Evolutionary conservation across 768 basidiomycete genomes (phyloP), one percentile per base, ranked within the genome.

Genomic region (Phylloporus sp.): DNA sequence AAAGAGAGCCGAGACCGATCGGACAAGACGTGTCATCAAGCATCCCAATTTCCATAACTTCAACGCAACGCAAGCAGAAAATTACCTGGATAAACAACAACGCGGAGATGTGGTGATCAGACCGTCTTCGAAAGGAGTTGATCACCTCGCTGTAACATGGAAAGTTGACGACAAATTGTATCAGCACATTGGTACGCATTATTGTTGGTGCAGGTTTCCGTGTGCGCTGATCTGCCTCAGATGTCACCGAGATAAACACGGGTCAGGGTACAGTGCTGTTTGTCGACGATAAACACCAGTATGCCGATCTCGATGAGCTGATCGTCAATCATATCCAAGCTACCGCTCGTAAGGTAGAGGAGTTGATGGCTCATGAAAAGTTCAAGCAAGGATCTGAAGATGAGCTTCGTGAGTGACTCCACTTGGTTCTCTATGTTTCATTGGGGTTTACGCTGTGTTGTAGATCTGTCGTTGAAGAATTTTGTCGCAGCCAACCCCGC

Each of bases 1-100:
- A 70, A 94, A 91, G 71, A 75, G 89, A 38, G 82, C 88, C 2
- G 86, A 91, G 59, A 84, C 81, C 9, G 86, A 89, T 56, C 77
- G 79, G 50, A 79, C 82, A 28, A 80, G 90, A 49, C 76, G 95
- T 21, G 82, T 95, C 43, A 90, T 99, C 71, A 92, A 97, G 64
- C 96, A 99, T 65, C 96, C 95, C 3, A 93, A 95, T 66, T 99
- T 97, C 79, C 89, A 94, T 63, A 91, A 96, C 60, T 84, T 95
- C 74, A 94, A 90, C 54, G 82, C 89, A 7, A 71, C 77, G 13
- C 86, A 96, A 55, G 94, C 96, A 2, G 96, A 98, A 68, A 76
- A 82, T 28, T 88, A 86, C 62, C 73, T 99, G 50, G 87, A 90
- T 55, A 84, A 84, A 55, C 89, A 91, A 63, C 91, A 93, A 57